phyloP scores from a whole-genome alignment of 805 yeast genomes.

The Saturnispora bothae region DNA sequence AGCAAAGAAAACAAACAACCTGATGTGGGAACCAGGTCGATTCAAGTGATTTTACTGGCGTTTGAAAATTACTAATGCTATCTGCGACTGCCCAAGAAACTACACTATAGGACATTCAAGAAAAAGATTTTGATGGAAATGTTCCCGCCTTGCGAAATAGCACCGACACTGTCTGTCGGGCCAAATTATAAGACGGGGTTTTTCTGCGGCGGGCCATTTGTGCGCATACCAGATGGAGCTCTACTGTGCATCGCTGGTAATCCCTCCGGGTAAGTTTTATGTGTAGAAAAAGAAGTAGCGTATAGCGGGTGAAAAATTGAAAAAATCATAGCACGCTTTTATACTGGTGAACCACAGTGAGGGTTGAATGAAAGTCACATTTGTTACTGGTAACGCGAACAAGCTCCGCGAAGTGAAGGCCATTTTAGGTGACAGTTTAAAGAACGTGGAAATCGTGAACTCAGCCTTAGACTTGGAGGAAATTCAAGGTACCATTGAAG shows the following conservation, averaged over 20 bases:
- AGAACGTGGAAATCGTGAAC: conserved; percentile 43
- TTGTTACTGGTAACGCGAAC: conserved; percentile 71
- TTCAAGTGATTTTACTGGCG: no score
- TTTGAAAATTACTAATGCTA: no score
- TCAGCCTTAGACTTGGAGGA: conserved; percentile 75
- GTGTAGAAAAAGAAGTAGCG: conserved; percentile 15
- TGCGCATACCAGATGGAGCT: conserved; percentile 26
- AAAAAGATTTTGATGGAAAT: background rate
- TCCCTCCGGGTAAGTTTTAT: conserved; percentile 29
- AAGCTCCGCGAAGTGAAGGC: conserved; percentile 78
- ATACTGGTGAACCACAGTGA: no score
- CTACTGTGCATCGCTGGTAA: conserved; percentile 29
- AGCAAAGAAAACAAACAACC: no score
- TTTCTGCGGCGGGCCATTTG: conserved; percentile 33
- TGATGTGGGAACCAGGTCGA: no score
- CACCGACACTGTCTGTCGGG: background rate
- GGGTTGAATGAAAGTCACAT: conserved; percentile 18
- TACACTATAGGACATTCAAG: no score
- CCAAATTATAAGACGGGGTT: conserved; percentile 5
- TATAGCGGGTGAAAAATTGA: conserved; percentile 2
- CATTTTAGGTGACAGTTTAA: conserved; percentile 36
- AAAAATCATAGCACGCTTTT: background rate
- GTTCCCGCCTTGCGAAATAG: conserved; percentile 8
- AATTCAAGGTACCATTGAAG: conserved; percentile 78
- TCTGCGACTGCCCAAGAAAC: no score